These are phyloP conservation scores for Aspergillus leporis DNA, from an alignment of 495 filamentous ascomycete genomes.

Conservation along the genomic window DNA sequence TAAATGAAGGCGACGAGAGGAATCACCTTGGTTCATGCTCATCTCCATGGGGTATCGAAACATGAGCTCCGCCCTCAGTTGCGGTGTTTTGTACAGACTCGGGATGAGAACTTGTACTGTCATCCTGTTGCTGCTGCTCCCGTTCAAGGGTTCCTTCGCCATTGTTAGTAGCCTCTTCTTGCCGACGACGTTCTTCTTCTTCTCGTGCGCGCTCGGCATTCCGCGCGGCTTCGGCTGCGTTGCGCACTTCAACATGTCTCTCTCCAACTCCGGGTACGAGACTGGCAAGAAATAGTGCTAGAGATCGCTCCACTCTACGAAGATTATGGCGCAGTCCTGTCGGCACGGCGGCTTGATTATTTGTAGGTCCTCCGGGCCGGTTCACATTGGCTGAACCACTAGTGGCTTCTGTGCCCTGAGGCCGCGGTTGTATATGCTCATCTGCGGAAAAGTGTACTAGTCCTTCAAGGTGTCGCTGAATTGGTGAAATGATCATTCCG, in stretches of 20 bases:
- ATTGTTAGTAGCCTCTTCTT: conserved; percentile 13
- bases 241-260: conserved; percentile 70
- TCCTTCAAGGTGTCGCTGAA: conserved; percentile 71
- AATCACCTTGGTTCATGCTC: conserved; percentile 6
- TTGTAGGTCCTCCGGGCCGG: conserved; percentile 14
- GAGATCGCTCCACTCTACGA: conserved; percentile 67
- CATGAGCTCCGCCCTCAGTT: conserved; percentile 3
- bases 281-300: conserved; percentile 83
- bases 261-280: conserved; percentile 84
- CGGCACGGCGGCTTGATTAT: conserved; percentile 10
- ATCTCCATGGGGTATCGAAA: conserved; percentile 17
- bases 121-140: conserved; percentile 2
- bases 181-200: conserved; percentile 30
- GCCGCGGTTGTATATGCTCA: conserved; percentile 18
- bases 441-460: conserved; percentile 58
- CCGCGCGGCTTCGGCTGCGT: conserved; percentile 59
- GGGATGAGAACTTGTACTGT: conserved; percentile 1
- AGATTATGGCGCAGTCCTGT: conserved; percentile 45
- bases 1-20: not conserved
- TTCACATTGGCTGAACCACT: conserved; percentile 32
- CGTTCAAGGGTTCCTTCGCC: conserved; percentile 1
- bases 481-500: conserved; percentile 56
- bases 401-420: conserved; percentile 15
- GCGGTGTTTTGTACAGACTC: conserved; percentile 1
- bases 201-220: conserved; percentile 50